phyloP scores from a whole-genome alignment of 768 basidiomycete genomes.

The Tricholomella constricta region DNA sequence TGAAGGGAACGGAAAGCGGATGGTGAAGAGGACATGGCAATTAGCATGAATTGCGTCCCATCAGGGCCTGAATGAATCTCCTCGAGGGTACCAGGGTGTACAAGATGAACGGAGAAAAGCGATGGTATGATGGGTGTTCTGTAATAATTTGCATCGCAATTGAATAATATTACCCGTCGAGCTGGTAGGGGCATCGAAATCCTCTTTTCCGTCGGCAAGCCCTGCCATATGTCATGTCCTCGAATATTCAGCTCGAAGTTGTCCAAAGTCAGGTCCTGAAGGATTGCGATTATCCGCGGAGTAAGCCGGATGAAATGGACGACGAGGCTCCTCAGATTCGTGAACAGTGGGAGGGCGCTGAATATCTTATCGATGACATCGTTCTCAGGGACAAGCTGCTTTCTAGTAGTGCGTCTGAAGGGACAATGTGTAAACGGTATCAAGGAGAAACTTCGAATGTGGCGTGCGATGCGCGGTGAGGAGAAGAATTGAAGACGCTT shows the following conservation, averaged over 20 bases:
- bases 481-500: conserved; percentile 18
- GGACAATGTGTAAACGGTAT: conserved; percentile 22
- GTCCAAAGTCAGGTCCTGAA: conserved; percentile 6
- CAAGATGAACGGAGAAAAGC: conserved; percentile 12
- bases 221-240: conserved; percentile 13
- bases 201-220: not conserved
- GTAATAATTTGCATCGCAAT: conserved; percentile 14
- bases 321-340: conserved; percentile 16
- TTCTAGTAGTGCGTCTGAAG: conserved; percentile 8
- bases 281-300: conserved; percentile 8
- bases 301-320: conserved; percentile 16
- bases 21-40: conserved; percentile 5
- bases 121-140: conserved; percentile 2
- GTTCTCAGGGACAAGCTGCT: conserved; percentile 16
- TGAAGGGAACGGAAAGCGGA: conserved; percentile 11
- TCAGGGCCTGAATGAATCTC: conserved; percentile 17
- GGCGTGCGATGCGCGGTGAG: conserved; percentile 8
- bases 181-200: conserved; percentile 18
- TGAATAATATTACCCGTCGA: conserved; percentile 12
- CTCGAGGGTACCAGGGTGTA: conserved; percentile 13
- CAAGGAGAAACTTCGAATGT: conserved; percentile 16
- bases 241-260: conserved; percentile 20
- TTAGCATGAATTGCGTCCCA: conserved; percentile 18
- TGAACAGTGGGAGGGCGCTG: conserved; percentile 12
- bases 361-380: conserved; percentile 11